Conservation (phyloP, 768 basidiomycete species). For the Psilocybe sp. region DNA sequence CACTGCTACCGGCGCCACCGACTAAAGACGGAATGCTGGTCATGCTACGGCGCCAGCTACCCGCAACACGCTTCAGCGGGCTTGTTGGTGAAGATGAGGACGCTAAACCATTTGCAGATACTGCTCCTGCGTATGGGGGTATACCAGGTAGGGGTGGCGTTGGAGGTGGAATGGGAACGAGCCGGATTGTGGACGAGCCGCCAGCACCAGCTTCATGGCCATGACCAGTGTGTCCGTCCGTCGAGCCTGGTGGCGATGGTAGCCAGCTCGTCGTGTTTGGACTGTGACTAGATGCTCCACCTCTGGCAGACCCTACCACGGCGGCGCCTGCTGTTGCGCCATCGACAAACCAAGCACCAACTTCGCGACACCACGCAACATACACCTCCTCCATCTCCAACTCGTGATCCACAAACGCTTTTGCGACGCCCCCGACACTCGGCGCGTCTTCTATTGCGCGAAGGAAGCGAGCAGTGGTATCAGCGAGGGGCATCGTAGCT, state of each 20-base stretch:
- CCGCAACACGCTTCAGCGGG: slow-evolving; percentile 19
- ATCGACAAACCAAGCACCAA: slow-evolving; percentile 43
- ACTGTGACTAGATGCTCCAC: slow-evolving; percentile 1
- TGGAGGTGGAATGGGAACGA: not conserved
- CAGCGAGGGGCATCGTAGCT: slow-evolving; percentile 49
- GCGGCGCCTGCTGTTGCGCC: slow-evolving; percentile 1
- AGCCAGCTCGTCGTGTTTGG: not conserved
- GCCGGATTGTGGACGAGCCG: not conserved
- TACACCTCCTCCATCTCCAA: slow-evolving; percentile 51
- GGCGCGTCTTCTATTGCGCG: slow-evolving; percentile 51
- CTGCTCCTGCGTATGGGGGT: not conserved
- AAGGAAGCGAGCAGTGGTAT: slow-evolving; percentile 45
- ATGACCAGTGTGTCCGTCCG: not conserved
- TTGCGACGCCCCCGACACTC: slow-evolving; percentile 59
- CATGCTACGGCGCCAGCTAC: slow-evolving; percentile 22
- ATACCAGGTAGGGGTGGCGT: slow-evolving; percentile 3
- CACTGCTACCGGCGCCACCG: slow-evolving; percentile 6
- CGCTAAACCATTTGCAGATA: not conserved
- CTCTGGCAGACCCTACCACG: not conserved
- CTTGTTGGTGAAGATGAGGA: slow-evolving; percentile 2
- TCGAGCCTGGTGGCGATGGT: not conserved
- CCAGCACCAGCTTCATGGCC: not conserved
- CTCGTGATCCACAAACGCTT: slow-evolving; percentile 53
- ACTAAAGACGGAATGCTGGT: slow-evolving; percentile 16
- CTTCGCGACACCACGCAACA: slow-evolving; percentile 57